These are phyloP conservation scores for Cyclotella distinguenda DNA, from an alignment of 108 stramenopile genomes.

Conservation along the genomic window DNA sequence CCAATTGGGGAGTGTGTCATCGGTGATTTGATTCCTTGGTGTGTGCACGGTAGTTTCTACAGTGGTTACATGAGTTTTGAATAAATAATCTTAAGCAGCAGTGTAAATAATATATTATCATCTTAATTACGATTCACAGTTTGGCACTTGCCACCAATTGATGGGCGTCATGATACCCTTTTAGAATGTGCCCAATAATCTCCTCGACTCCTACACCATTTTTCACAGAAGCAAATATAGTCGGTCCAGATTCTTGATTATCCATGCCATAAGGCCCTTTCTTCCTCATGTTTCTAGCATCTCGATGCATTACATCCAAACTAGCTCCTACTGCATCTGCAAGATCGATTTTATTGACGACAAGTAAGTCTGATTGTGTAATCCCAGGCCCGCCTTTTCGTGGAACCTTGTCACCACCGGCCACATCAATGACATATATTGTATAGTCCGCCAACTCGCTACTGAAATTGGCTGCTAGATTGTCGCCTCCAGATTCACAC, in stretches of 20 bases:
- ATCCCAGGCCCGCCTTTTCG: constrained; percentile 98
- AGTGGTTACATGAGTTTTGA: no score
- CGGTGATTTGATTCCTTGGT: constrained; percentile 2
- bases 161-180: constrained; percentile 46
- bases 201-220: constrained; percentile 74
- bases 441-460: constrained; percentile 96
- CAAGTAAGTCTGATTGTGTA: constrained; percentile 92
- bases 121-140: constrained; percentile 4
- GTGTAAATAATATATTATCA: not conserved
- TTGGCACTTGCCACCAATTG: constrained; percentile 14
- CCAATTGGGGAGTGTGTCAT: constrained; percentile 10
- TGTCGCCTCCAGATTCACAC: constrained; percentile 97
- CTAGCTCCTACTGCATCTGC: constrained; percentile 96
- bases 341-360: constrained; percentile 98
- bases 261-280: constrained; percentile 1
- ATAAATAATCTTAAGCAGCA: no score
- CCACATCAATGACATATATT: constrained; percentile 98
- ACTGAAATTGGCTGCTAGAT: constrained; percentile 96
- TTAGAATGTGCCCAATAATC: constrained; percentile 66
- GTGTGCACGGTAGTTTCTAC: constrained; percentile 9
- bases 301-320: constrained; percentile 91
- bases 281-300: constrained; percentile 88
- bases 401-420: constrained; percentile 98
- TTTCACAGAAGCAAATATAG: constrained; percentile 92
- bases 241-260: constrained; percentile 66